Percentiles rank a stretch among this genome's conserved stretches.
These are phyloP conservation scores for Starmera pachycereana DNA, from an alignment of 805 yeast genomes.

Conservation along the genomic window DNA sequence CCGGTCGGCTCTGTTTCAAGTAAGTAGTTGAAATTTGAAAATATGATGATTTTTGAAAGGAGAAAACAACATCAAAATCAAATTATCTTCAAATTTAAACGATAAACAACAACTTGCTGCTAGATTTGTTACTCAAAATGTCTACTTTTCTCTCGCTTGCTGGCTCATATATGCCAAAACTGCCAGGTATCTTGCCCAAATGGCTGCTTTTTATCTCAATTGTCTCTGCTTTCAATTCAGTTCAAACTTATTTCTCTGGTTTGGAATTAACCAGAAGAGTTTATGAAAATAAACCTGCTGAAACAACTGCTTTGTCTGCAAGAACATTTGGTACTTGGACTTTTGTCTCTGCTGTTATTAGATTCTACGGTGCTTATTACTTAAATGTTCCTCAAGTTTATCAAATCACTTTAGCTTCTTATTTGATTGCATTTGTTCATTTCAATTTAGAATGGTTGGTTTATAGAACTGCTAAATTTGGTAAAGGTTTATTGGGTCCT, in stretches of 20 bases:
- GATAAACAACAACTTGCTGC: background rate
- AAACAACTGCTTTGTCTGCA: constrained; percentile 68
- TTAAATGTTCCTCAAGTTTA: constrained; percentile 60
- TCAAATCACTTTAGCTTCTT: constrained; percentile 71
- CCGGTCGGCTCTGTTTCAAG: too few relatives aligned
- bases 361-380: constrained; percentile 81
- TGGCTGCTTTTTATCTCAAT: constrained; percentile 76
- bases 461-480: constrained; percentile 71
- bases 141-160: constrained; percentile 23
- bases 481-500: constrained; percentile 87
- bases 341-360: constrained; percentile 68
- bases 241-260: constrained; percentile 75
- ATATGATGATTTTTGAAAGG: background rate
- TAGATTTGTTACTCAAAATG: constrained; percentile 12
- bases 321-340: constrained; percentile 99
- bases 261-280: constrained; percentile 69
- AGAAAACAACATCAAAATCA: background rate
- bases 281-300: constrained; percentile 51
- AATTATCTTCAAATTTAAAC: background rate
- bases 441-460: constrained; percentile 76
- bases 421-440: constrained; percentile 74
- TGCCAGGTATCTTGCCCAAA: constrained; percentile 58
- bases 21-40: too few relatives aligned
- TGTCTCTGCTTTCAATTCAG: constrained; percentile 86
- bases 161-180: constrained; percentile 26